Base-by-base conservation (phyloP, 2,329 filamentous ascomycete genomes). In the Lachnum nothofagi region DNA sequence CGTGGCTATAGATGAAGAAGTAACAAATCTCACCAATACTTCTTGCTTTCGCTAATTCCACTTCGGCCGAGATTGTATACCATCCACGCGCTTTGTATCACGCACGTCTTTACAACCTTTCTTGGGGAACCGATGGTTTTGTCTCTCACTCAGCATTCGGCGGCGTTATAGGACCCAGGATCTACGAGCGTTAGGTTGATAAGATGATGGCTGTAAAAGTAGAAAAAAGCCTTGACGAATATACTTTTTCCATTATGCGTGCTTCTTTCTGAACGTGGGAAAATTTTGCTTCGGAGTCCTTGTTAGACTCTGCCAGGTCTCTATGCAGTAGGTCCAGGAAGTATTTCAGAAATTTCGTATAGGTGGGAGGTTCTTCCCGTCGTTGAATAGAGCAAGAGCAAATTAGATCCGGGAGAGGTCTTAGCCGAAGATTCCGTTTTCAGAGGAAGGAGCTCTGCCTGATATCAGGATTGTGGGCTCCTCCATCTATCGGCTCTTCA, bases 1-100 rank as follows among this genome's bases (percentile, higher is more conserved):
- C 54, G 58, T 17, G 53, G 52, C 17, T 61, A 59, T 48, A 59
- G 57, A 59, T 61, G 55, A 61, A 46, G 7, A 19, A 33, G 12
- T 37, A 7, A 42, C 25, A 6, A 14, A 9, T 42, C 23, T 14
- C 14, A 34, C 10, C 37, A 10, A 37, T 24, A n/a, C 19, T n/a
- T 19, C 25, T 19, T 43, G 16, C n/a, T 27, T 17, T 31, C 22
- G 24, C 7, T 6, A 5, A 16, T 16, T 20, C 9, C 8, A 20
- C 5, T 9, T 17, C 9, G 17, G 20, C 4, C 34, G 17, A 19
- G 20, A 19, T n/a, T 20, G 10, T 19, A 14, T 23, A 12, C 16
- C 19, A 19, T 23, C n/a, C 19, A 10, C 31, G n/a, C 7, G 7
- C 31, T 16, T 14, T 14, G 31, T 14, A 34, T 14, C 5, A 34